phyloP scores from a whole-genome alignment of 2,329 filamentous ascomycete species.

The Rhynchosporium secalis region DNA sequence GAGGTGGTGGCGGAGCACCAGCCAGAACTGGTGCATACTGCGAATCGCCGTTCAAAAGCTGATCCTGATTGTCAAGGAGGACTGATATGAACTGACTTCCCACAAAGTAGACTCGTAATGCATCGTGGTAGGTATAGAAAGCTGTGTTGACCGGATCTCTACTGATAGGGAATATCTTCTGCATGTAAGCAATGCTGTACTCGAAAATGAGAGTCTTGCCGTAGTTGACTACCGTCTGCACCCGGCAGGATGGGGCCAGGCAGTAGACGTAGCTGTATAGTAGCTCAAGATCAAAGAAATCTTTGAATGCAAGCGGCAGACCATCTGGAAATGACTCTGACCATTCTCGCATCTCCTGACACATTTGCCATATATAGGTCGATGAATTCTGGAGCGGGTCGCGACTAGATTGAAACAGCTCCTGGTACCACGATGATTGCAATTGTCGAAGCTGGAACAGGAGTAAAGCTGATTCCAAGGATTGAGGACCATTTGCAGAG shows the following conservation, averaged over 20 bases:
- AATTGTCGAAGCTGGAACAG: slow-evolving; percentile 81
- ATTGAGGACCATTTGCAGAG: slow-evolving; percentile 45
- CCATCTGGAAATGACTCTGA: slow-evolving; percentile 70
- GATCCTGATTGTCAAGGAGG: slow-evolving; percentile 56
- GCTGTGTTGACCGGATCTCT: slow-evolving; percentile 58
- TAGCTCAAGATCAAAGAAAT: slow-evolving; percentile 83
- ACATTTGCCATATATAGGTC: slow-evolving; percentile 73
- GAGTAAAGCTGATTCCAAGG: slow-evolving; percentile 69
- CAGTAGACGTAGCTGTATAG: slow-evolving; percentile 91
- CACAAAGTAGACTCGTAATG: slow-evolving; percentile 78
- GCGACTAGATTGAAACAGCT: slow-evolving; percentile 77
- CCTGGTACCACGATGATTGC: slow-evolving; percentile 88
- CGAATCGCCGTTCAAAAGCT: slow-evolving; percentile 49
- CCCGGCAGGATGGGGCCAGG: slow-evolving; percentile 74
- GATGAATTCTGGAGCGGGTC: slow-evolving; percentile 67
- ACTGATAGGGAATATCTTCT: slow-evolving; percentile 69
- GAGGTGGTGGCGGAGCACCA: slow-evolving; percentile 53
- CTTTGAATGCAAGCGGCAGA: slow-evolving; percentile 64
- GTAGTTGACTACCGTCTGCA: slow-evolving; percentile 72
- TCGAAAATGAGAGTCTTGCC: slow-evolving; percentile 83
- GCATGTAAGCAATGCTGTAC: slow-evolving; percentile 78
- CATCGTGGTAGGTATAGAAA: slow-evolving; percentile 85
- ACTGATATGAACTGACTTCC: slow-evolving; percentile 63
- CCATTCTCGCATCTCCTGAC: slow-evolving; percentile 78
- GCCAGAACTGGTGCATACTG: slow-evolving; percentile 33